phyloP scores from a whole-genome alignment of 2,329 filamentous ascomycete genomes.

The Aspergillus flavus region DNA sequence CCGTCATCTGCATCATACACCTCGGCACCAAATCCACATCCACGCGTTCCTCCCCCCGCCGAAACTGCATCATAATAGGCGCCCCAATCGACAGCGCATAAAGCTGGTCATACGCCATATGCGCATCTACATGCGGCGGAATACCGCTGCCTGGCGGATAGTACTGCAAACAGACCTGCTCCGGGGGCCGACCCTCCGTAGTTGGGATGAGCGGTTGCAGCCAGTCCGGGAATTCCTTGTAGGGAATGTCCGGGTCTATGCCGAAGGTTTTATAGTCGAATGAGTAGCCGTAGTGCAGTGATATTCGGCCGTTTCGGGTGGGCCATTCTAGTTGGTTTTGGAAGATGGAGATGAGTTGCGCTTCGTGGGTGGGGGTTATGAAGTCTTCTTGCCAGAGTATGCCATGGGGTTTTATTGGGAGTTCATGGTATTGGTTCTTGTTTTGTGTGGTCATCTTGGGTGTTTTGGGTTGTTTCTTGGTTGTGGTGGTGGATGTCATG shows the following conservation, averaged over 20 bases:
- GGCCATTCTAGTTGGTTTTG: slow-evolving; percentile 52
- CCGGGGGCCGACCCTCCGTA: slow-evolving; percentile 49
- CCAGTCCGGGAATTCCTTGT: slow-evolving; percentile 56
- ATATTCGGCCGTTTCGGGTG: slow-evolving; percentile 49
- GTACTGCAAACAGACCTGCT: slow-evolving; percentile 63
- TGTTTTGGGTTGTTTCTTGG: not conserved
- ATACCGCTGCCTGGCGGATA: slow-evolving; percentile 64
- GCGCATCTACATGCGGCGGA: slow-evolving; percentile 64
- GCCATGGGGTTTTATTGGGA: slow-evolving; percentile 29
- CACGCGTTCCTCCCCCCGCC: slow-evolving; percentile 31
- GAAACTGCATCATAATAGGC: slow-evolving; percentile 36
- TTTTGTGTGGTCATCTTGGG: not conserved
- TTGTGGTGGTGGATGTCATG: not conserved
- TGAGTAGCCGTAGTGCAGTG: slow-evolving; percentile 59
- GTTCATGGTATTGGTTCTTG: slow-evolving; percentile 21
- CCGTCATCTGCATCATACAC: slow-evolving; percentile 56
- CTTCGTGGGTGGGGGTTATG: slow-evolving; percentile 51
- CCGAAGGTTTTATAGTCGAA: slow-evolving; percentile 63
- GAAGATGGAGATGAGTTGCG: slow-evolving; percentile 49
- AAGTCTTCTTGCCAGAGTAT: slow-evolving; percentile 52
- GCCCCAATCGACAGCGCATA: slow-evolving; percentile 38
- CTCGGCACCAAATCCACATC: slow-evolving; percentile 54
- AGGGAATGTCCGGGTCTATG: slow-evolving; percentile 54
- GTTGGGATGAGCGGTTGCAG: slow-evolving; percentile 52
- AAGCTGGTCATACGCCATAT: slow-evolving; percentile 47